Percentiles rank a stretch among this genome's conserved stretches.
These are phyloP conservation scores for Apiospora rasikravindrae DNA, from an alignment of 2,329 filamentous ascomycete species.

Conservation along the genomic window DNA sequence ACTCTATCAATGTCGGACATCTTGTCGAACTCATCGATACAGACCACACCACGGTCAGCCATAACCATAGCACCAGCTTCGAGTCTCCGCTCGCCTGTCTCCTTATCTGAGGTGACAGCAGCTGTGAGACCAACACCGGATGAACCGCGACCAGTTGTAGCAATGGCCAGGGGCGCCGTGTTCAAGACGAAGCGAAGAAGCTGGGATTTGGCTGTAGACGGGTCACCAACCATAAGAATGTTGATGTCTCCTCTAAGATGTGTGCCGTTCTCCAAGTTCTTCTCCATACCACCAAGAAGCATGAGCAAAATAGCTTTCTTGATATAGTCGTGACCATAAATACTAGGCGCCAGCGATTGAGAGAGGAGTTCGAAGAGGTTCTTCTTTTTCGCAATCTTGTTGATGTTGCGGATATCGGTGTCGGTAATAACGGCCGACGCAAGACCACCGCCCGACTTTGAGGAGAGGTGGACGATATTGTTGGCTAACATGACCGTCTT, in stretches of 20 bases:
- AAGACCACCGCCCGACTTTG: constrained; percentile 93
- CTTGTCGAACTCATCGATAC: constrained; percentile 99
- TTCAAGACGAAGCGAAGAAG: constrained; percentile 95
- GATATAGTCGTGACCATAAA: constrained; percentile 95
- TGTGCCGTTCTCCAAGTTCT: constrained; percentile 97
- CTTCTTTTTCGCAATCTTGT: constrained; percentile 93
- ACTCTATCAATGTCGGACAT: constrained; percentile 99
- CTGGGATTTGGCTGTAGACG: constrained; percentile 98
- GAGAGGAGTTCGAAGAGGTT: constrained; percentile 92
- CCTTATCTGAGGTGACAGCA: constrained; percentile 94
- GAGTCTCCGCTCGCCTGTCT: constrained; percentile 91
- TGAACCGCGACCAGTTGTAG: constrained; percentile 94
- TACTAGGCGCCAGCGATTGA: constrained; percentile 93
- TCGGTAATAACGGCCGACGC: constrained; percentile 93
- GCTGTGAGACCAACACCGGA: constrained; percentile 98
- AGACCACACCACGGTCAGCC: constrained; percentile 94
- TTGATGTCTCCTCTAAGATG: constrained; percentile 99
- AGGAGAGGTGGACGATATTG: constrained; percentile 91
- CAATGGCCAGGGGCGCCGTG: constrained; percentile 93
- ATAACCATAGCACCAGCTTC: constrained; percentile 99
- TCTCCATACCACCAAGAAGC: constrained; percentile 95
- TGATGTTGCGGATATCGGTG: constrained; percentile 97
- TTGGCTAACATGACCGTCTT: constrained; percentile 94
- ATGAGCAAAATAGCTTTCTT: constrained; percentile 97
- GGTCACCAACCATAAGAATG: constrained; percentile 98